phyloP scores from a whole-genome alignment of 1,284 basidiomycete genomes.

The Thecaphora thlaspeos region DNA sequence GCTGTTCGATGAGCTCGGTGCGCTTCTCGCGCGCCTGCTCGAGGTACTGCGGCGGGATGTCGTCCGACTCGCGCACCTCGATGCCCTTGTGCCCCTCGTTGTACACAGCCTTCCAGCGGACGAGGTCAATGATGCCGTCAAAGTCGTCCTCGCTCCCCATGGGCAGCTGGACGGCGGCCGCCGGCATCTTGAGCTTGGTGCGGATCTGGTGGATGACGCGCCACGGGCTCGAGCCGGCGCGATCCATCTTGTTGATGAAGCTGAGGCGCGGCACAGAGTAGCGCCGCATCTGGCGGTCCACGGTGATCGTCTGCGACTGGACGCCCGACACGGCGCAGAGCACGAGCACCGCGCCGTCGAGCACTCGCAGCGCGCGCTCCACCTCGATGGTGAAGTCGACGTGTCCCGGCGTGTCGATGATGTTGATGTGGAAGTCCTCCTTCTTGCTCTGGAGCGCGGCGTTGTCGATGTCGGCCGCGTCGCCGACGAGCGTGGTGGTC shows the following conservation, averaged over 20 bases:
- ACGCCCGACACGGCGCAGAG: conserved; percentile 96
- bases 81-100: conserved; percentile 91
- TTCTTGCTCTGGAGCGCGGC: conserved; percentile 57
- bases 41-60: conserved; percentile 75
- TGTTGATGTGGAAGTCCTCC: conserved; percentile 88
- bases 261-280: conserved; percentile 91
- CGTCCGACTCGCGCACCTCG: conserved; percentile 78
- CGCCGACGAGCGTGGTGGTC: conserved; percentile 56
- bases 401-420: conserved; percentile 99
- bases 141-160: conserved; percentile 89
- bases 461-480: conserved; percentile 37
- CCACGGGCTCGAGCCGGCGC: conserved; percentile 96
- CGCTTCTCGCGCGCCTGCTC: conserved; percentile 54
- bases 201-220: conserved; percentile 89
- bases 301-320: conserved; percentile 97
- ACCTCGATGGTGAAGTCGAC: conserved; percentile 99
- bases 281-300: conserved; percentile 96
- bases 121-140: conserved; percentile 86
- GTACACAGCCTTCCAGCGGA: conserved; percentile 91
- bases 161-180: conserved; percentile 93
- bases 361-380: conserved; percentile 89
- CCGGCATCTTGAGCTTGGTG: conserved; percentile 83
- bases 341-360: conserved; percentile 95
- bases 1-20: conserved; percentile 85
- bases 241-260: conserved; percentile 99